These are phyloP conservation scores for Fusarium sp. DNA, from an alignment of 2,329 filamentous ascomycete genomes.

Conservation along the genomic window DNA sequence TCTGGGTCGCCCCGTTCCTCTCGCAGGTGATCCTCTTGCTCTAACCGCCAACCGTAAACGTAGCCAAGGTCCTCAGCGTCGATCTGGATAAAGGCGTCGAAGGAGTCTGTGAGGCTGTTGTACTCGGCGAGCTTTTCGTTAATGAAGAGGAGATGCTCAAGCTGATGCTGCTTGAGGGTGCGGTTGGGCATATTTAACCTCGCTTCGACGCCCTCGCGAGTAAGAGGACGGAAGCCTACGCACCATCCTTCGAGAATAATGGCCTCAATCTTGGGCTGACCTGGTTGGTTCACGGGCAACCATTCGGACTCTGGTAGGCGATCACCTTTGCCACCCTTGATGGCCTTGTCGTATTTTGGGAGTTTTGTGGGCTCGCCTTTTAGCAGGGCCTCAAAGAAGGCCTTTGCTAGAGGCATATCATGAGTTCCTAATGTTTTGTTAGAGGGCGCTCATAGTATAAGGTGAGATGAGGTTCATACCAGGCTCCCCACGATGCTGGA, in stretches of 20 bases:
- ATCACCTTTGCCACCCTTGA: constrained; percentile 80
- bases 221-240: constrained; percentile 79
- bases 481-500: constrained; percentile 86
- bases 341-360: constrained; percentile 86
- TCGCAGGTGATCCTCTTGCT: constrained; percentile 81
- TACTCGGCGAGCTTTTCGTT: constrained; percentile 62
- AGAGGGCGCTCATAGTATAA: not conserved
- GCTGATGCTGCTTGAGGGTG: constrained; percentile 59
- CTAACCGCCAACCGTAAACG: constrained; percentile 85
- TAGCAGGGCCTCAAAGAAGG: constrained; percentile 70
- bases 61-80: constrained; percentile 77
- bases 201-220: constrained; percentile 61
- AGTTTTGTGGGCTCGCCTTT: constrained; percentile 64
- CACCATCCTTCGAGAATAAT: constrained; percentile 93
- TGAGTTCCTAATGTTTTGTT: constrained; percentile 64
- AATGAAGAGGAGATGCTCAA: constrained; percentile 62
- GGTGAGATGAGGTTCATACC: constrained; percentile 53
- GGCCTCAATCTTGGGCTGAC: constrained; percentile 65
- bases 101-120: constrained; percentile 59
- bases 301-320: constrained; percentile 72
- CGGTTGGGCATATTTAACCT: constrained; percentile 63
- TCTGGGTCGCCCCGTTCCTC: constrained; percentile 65
- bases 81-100: constrained; percentile 68
- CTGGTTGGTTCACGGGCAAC: constrained; percentile 65
- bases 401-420: constrained; percentile 72